Base-by-base conservation (phyloP, 768 basidiomycete genomes). In the Mycena leptocephala region DNA sequence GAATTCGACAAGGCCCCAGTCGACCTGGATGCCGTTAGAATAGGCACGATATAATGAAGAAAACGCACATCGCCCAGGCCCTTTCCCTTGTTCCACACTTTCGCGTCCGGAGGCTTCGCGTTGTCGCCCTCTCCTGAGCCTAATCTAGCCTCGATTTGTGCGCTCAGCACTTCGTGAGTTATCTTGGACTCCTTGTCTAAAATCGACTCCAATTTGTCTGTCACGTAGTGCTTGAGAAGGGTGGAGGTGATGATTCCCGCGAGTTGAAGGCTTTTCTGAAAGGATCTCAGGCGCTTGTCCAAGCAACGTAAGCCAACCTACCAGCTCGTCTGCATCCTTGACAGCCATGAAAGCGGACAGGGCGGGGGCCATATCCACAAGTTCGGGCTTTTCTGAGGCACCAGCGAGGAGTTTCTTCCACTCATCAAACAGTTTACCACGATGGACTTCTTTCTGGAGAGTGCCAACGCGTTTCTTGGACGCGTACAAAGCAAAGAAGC, bases 311-410 rank as follows among this genome's bases (percentile, higher is more conserved):
- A 74, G 33, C 46, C 5, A 32, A 86, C 95, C 76, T 77, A 97
- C 98, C 67, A 98, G 83, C 81, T 99, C 98, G 51, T 98, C 96
- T 30, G 93, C 92, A 80, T 99, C 97, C 84, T 99, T 99, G 30
- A 94, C 91, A 0, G 95, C 93, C 89, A 99, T 92, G 63, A 96
- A 87, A 1, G 93, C 86, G 0, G 97, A 95, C 20, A 98, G 86
- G 0, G 94, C 92, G 2, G 92, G 86, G 0, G 92, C 89, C 83
- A 97, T 94, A 81, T 99, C 98, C 26, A 95, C 88, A 39, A 93
- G 82, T 79, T 97, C 94, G 8, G 96, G 93, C 79, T 93, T 93
- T 7, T 85, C 88, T 7, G 86, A 83, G 16, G 92, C 86, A 20
- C 87, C 90, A 6, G 87, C 85, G 24, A 96, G 81, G 22, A 90